Conservation (phyloP, 2,329 filamentous ascomycete species). For the Pezicula neosporulosa region DNA sequence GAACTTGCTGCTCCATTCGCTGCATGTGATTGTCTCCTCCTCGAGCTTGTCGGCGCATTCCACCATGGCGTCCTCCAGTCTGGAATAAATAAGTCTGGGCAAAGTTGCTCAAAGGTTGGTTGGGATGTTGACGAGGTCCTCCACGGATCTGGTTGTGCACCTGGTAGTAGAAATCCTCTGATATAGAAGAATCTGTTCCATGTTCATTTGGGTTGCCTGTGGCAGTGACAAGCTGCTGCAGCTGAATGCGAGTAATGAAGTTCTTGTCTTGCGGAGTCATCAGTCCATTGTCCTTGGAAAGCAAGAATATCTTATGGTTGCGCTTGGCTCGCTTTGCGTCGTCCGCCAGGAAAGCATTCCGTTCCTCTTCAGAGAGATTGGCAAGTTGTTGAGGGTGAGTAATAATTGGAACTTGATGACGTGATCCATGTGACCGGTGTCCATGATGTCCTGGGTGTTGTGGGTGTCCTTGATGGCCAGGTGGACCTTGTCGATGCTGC, state of each 20-base stretch:
- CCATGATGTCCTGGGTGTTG: constrained; percentile 17
- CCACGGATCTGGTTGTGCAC: constrained; percentile 94
- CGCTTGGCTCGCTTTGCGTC: constrained; percentile 94
- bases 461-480: constrained; percentile 18
- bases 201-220: constrained; percentile 83
- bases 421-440: constrained; percentile 25
- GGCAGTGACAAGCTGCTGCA: constrained; percentile 91
- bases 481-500: constrained; percentile 26
- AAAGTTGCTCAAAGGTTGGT: constrained; percentile 91
- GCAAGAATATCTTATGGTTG: constrained; percentile 94
- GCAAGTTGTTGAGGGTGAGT: constrained; percentile 72
- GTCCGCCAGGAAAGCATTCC: constrained; percentile 78
- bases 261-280: constrained; percentile 99
- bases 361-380: constrained; percentile 79
- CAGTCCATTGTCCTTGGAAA: constrained; percentile 91
- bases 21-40: constrained; percentile 96
- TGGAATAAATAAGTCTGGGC: constrained; percentile 97
- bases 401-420: constrained; percentile 42
- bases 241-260: constrained; percentile 95
- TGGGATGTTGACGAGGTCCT: constrained; percentile 83
- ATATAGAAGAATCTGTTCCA: constrained; percentile 74
- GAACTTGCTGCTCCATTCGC: constrained; percentile 98
- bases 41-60: constrained; percentile 69
- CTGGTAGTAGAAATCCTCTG: constrained; percentile 98
- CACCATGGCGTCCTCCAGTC: constrained; percentile 79